phyloP scores from a whole-genome alignment of 805 yeast genomes.

The Saccharomyces paradoxus region DNA sequence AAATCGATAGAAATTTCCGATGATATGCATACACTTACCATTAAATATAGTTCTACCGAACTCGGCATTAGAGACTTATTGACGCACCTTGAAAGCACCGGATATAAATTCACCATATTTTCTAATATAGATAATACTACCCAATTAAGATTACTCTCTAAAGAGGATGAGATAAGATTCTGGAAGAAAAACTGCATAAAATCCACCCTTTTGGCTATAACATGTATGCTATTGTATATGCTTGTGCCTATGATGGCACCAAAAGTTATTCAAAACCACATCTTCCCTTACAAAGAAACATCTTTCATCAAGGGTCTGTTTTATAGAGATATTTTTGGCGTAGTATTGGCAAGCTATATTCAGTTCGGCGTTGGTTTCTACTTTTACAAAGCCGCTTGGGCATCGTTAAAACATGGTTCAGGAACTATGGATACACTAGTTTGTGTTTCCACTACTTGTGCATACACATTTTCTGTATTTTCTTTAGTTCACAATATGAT shows the following conservation, averaged over 20 bases:
- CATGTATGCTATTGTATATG: slow-evolving; percentile 47
- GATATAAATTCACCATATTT: slow-evolving; percentile 45
- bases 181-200: slow-evolving; percentile 57
- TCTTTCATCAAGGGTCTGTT: slow-evolving; percentile 18
- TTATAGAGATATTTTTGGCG: slow-evolving; percentile 45
- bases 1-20: slow-evolving; percentile 1
- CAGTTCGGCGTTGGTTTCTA: slow-evolving; percentile 56
- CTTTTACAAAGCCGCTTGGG: slow-evolving; percentile 58
- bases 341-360: slow-evolving; percentile 55
- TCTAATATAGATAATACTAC: slow-evolving; percentile 47
- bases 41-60: slow-evolving; percentile 42
- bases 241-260: slow-evolving; percentile 36
- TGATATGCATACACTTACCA: slow-evolving; percentile 7
- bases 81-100: slow-evolving; percentile 39
- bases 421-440: slow-evolving; percentile 91
- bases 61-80: slow-evolving; percentile 63
- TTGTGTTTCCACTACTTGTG: slow-evolving; percentile 69
- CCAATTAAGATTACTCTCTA: slow-evolving; percentile 62
- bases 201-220: slow-evolving; percentile 50
- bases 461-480: slow-evolving; percentile 64
- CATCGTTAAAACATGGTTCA: slow-evolving; percentile 59
- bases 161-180: slow-evolving; percentile 59
- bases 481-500: slow-evolving; percentile 47
- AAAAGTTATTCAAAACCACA: slow-evolving; percentile 24
- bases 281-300: slow-evolving; percentile 26